Percentiles rank a stretch among this genome's conserved stretches.
Evolutionary conservation across 805 yeast species (phyloP).

Genomic region (Monosporozyma aquatica): DNA sequence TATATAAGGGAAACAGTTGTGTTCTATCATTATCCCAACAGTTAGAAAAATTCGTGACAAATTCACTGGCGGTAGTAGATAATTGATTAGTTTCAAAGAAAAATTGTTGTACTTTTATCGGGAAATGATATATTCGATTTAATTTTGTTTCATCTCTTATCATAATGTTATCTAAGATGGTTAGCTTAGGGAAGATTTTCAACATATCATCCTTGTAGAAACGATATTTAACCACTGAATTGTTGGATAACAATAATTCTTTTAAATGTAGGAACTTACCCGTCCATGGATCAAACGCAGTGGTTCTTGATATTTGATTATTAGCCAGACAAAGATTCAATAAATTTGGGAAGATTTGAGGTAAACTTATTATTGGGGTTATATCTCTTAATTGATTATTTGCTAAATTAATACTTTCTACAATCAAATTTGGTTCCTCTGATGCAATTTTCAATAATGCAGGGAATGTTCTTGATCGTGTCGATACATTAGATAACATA

Average conservation of each 20-base stretch:
- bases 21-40: slow-evolving; percentile 75
- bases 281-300: slow-evolving; percentile 63
- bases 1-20: slow-evolving; percentile 64
- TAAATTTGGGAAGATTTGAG: slow-evolving; percentile 65
- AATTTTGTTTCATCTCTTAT: slow-evolving; percentile 68
- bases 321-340: slow-evolving; percentile 72
- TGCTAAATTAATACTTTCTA: slow-evolving; percentile 65
- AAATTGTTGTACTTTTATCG: slow-evolving; percentile 47
- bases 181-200: slow-evolving; percentile 67
- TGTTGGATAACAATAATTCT: slow-evolving; percentile 69
- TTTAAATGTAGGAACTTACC: slow-evolving; percentile 63
- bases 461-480: slow-evolving; percentile 75
- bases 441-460: slow-evolving; percentile 80
- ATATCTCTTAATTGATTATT: slow-evolving; percentile 58
- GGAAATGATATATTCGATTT: slow-evolving; percentile 42
- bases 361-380: slow-evolving; percentile 48
- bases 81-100: slow-evolving; percentile 76
- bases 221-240: slow-evolving; percentile 52
- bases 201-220: slow-evolving; percentile 53
- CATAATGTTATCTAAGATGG: slow-evolving; percentile 66
- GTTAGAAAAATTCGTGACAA: slow-evolving; percentile 63
- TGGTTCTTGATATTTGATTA: slow-evolving; percentile 54
- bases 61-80: slow-evolving; percentile 63
- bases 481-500: slow-evolving; percentile 48
- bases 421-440: slow-evolving; percentile 37